Evolutionary conservation across 495 filamentous ascomycete species (phyloP).

Genomic region (Penicillium ucsense): DNA sequence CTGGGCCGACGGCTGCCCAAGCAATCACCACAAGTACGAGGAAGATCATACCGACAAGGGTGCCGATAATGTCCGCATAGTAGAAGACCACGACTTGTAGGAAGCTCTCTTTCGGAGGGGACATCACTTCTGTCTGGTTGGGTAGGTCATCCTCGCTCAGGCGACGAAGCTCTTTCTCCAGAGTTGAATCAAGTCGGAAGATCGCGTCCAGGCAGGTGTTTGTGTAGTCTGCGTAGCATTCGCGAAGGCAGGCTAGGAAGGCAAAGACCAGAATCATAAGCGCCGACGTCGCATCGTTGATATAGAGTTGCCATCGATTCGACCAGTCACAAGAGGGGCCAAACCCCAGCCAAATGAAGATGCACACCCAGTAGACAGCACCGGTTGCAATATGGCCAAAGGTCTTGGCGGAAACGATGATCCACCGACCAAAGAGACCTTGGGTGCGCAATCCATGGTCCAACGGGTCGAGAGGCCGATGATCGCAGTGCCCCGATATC

Average conservation of each 20-base stretch:
- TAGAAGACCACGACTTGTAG: slow-evolving; percentile 21
- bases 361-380: slow-evolving; percentile 25
- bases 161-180: slow-evolving; percentile 25
- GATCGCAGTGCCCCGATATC: slow-evolving; percentile 1
- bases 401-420: slow-evolving; percentile 10
- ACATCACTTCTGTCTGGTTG: slow-evolving; percentile 16
- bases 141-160: slow-evolving; percentile 11
- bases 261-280: slow-evolving; percentile 26
- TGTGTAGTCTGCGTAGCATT: slow-evolving; percentile 22
- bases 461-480: slow-evolving; percentile 1
- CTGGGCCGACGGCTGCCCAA: slow-evolving; percentile 22
- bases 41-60: slow-evolving; percentile 21
- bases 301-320: slow-evolving; percentile 28
- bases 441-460: slow-evolving; percentile 10
- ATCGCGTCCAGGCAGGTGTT: slow-evolving; percentile 22
- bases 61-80: slow-evolving; percentile 31
- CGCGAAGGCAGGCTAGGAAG: slow-evolving; percentile 30
- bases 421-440: slow-evolving; percentile 7
- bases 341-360: slow-evolving; percentile 27
- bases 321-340: slow-evolving; percentile 18
- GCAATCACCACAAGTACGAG: slow-evolving; percentile 17
- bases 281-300: slow-evolving; percentile 30
- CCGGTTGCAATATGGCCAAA: slow-evolving; percentile 20
- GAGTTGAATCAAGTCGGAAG: slow-evolving; percentile 22
- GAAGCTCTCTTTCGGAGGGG: slow-evolving; percentile 12